phyloP scores from a whole-genome alignment of 2,329 filamentous ascomycete species.

The Colletotrichum scovillei region DNA sequence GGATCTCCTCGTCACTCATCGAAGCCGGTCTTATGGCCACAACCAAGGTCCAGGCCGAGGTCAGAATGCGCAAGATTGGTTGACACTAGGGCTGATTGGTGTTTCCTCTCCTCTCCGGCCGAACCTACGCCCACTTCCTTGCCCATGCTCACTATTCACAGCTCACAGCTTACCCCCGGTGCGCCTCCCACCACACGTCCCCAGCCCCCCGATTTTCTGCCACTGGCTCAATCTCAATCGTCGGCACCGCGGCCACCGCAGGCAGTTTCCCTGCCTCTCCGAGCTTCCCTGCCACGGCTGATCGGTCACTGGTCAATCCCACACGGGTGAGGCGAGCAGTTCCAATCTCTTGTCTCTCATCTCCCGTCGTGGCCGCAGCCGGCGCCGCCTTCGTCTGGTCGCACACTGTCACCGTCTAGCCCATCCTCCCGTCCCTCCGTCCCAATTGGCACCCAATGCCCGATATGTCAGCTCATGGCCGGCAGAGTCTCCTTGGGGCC shows the following conservation, averaged over 20 bases:
- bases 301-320: conserved; percentile 12
- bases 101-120: conserved; percentile 3
- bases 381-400: neutral
- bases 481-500: conserved; percentile 2
- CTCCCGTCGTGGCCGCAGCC: neutral
- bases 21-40: neutral
- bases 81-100: neutral
- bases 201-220: conserved; percentile 25
- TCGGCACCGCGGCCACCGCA: conserved; percentile 9
- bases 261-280: conserved; percentile 20
- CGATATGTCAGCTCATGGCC: conserved; percentile 17
- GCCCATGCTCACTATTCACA: conserved; percentile 7
- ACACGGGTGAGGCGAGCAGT: conserved; percentile 25
- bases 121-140: conserved; percentile 17
- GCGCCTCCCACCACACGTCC: conserved; percentile 4
- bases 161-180: neutral
- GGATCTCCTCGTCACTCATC: neutral
- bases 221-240: conserved; percentile 8
- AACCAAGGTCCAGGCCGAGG: conserved; percentile 1
- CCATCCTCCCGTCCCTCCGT: conserved; percentile 5
- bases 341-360: conserved; percentile 12
- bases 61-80: conserved; percentile 1
- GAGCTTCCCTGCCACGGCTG: conserved; percentile 23
- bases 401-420: neutral
- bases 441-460: conserved; percentile 17